A percentile compares a stretch with the other conserved stretches of the same genome.
These are phyloP conservation scores for Prunus yedoensis DNA, from an alignment of 331 rosid genomes.

Conservation along the genomic window DNA sequence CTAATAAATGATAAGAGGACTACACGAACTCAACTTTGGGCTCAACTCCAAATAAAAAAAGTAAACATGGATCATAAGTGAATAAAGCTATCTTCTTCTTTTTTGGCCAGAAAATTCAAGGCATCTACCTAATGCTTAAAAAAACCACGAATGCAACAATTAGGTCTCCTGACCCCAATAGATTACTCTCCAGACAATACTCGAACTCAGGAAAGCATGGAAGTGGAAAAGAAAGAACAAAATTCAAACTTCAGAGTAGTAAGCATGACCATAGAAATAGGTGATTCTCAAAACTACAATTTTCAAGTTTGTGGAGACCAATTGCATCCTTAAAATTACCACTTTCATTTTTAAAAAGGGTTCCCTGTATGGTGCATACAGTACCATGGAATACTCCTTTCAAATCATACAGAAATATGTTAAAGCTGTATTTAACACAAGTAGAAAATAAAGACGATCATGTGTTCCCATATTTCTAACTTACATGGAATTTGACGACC, in stretches of 20 bases:
- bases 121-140: background rate
- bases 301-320: background rate
- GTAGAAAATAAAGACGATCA: background rate
- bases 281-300: background rate
- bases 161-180: background rate
- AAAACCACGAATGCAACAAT: background rate
- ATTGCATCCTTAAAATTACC: background rate
- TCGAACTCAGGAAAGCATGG: background rate
- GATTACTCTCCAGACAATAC: background rate
- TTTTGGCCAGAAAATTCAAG: background rate
- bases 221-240: conserved; percentile 1
- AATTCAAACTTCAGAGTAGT: background rate
- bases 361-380: background rate
- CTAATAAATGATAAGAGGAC: background rate
- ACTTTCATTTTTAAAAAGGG: background rate
- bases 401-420: background rate
- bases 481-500: conserved; percentile 99
- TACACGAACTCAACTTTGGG: background rate
- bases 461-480: conserved; percentile 20
- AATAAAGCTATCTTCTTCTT: background rate
- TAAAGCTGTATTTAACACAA: background rate
- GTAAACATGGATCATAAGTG: background rate
- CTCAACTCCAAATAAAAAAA: background rate
- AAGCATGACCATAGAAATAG: background rate
- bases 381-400: background rate